Evolutionary conservation across 2,329 filamentous ascomycete genomes (phyloP).

Genomic region (Sphaerulina vaccinii): DNA sequence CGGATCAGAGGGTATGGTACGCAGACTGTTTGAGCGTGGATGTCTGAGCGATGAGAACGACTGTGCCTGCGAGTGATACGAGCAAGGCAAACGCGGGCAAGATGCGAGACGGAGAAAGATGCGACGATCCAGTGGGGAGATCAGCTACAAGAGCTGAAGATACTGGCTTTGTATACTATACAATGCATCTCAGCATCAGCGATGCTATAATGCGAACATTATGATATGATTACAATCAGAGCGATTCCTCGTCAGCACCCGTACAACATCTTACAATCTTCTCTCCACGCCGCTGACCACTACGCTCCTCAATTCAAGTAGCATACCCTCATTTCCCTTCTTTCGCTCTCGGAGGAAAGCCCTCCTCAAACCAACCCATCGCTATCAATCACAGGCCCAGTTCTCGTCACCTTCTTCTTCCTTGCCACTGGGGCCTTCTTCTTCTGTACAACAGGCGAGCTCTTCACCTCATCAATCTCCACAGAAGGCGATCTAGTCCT

Average conservation of each 20-base stretch:
- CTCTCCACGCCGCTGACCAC: too few species aligned
- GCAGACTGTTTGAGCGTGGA: conserved; percentile 51
- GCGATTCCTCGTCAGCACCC: neutral
- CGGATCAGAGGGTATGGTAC: conserved; percentile 93
- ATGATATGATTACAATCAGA: neutral
- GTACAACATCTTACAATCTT: neutral
- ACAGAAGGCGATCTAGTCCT: neutral
- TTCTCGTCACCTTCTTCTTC: neutral
- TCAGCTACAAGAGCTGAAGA: neutral
- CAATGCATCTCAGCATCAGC: neutral
- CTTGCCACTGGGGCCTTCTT: neutral
- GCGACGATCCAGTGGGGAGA: neutral
- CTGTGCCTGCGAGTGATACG: neutral
- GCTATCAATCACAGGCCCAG: conserved; percentile 1
- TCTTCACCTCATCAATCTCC: neutral
- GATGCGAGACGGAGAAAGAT: neutral
- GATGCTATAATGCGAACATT: neutral
- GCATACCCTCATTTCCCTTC: neutral
- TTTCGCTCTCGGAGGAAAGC: too few species aligned
- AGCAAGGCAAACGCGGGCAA: neutral
- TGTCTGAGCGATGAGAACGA: too few species aligned
- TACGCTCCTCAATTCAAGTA: too few species aligned
- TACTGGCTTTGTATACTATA: conserved; percentile 8
- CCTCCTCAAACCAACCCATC: conserved; percentile 4
- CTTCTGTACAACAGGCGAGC: conserved; percentile 1